Evolutionary conservation across 768 basidiomycete species (phyloP), one percentile per base, ranked within the genome.

Genomic region (Lentinula boryana): DNA sequence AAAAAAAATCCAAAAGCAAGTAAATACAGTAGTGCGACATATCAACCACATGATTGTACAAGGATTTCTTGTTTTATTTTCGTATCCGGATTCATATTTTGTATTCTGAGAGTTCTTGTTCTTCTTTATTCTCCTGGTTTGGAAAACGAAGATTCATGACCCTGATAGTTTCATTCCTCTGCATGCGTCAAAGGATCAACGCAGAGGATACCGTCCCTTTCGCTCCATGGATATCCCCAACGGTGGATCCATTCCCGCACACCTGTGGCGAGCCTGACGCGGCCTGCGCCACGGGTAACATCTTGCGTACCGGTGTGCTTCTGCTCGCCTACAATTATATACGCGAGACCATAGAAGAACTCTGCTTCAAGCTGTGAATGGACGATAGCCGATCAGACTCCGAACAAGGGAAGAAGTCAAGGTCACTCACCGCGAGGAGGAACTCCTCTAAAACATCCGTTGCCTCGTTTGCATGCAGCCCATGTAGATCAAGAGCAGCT

Each of bases 201-300:
- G 71, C 91, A 95, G 58, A 97, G 84, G 55, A 93, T 85, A 2
- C 95, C 95, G 67, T 92, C 92, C 7, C 88, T 84, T 71, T 97
- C 95, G 72, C 82, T 89, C 95, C 95, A 97, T 16, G 95, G 91
- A 76, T 95, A 98, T 60, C 92, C 91, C 93, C 93, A 98, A 59
- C 89, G 84, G 66, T 94, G 91, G 50, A 98, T 74, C 89, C 89
- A 96, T 68, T 94, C 91, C 62, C 91, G 87, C 46, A 97, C 88
- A 9, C 91, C 92, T 1, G 91, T 84, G 12, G 91, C 91, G 5
- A 98, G 80, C 10, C 95, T 87, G 23, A 85, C 82, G 56, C 91
- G 86, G 7, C 92, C 92, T 3, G 92, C 85, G 31, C 93, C 93
- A 41, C 94, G 83, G 12, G 78, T 84, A 3, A 82, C 75, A 67